These are phyloP conservation scores for Thalassiosira sp. DNA, from an alignment of 352 stramenopile genomes.

Conservation along the genomic window DNA sequence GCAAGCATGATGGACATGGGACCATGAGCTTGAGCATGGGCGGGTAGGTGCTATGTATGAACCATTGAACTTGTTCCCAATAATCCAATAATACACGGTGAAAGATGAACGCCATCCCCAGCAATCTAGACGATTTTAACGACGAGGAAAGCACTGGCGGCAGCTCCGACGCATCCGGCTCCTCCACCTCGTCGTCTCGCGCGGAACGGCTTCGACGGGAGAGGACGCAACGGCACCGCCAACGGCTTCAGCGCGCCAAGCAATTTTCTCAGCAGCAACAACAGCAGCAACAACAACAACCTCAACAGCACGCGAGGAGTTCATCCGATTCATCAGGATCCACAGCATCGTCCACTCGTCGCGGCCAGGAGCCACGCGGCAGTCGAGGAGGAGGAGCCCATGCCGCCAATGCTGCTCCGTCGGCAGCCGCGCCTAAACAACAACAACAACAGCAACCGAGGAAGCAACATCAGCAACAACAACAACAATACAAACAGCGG, in stretches of 20 bases:
- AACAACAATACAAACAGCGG: conserved; percentile 20
- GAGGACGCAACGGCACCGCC: conserved; percentile 42
- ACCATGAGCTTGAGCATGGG: too few relatives aligned
- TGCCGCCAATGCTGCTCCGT: background rate
- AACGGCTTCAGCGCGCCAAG: conserved; percentile 47
- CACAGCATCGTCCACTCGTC: conserved; percentile 27
- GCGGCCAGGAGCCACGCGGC: conserved; percentile 10
- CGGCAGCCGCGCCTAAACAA: background rate
- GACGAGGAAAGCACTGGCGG: conserved; percentile 17
- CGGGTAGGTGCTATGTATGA: too few relatives aligned
- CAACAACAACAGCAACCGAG: conserved; percentile 3
- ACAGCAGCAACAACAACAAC: background rate
- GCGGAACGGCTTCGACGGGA: conserved; percentile 38
- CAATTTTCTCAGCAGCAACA: conserved; percentile 30
- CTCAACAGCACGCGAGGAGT: conserved; percentile 3
- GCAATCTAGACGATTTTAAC: conserved; percentile 2
- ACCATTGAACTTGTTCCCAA: too few relatives aligned
- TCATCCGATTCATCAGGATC: conserved; percentile 34
- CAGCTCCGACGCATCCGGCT: conserved; percentile 12
- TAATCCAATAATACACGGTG: too few relatives aligned
- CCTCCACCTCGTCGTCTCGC: conserved; percentile 26
- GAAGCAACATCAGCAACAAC: background rate
- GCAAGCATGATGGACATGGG: too few relatives aligned
- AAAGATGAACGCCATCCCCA: conserved; percentile 29
- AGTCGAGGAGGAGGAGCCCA: background rate